Percentiles rank a stretch among this genome's conserved stretches.
These are phyloP conservation scores for Panicum virgatum DNA, from an alignment of 202 grass and related monocot species.

Conservation along the genomic window DNA sequence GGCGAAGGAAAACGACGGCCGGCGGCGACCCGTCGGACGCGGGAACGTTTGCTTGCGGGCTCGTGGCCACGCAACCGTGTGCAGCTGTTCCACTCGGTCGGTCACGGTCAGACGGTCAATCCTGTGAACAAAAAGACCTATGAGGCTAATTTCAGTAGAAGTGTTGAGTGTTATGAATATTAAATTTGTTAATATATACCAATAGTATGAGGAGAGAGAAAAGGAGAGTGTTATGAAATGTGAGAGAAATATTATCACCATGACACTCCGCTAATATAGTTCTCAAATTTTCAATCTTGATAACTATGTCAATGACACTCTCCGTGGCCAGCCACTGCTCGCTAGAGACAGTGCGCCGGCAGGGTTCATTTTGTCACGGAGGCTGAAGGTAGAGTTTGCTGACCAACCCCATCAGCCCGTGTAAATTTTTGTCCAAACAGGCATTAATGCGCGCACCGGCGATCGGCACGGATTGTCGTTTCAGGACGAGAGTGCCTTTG, in stretches of 20 bases:
- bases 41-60: neutral
- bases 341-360: neutral
- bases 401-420: neutral
- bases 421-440: neutral
- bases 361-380: neutral
- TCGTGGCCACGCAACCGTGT: constrained; percentile 6
- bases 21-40: neutral
- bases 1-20: neutral
- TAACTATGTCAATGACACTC: no score
- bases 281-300: no score
- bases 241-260: no score
- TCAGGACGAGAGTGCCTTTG: neutral
- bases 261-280: no score
- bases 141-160: no score
- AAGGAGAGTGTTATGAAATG: no score
- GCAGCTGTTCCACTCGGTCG: neutral
- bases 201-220: no score
- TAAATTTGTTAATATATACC: no score
- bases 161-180: no score
- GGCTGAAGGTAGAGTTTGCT: neutral
- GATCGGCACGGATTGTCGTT: neutral
- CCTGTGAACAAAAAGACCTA: neutral
- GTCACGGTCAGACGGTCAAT: neutral
- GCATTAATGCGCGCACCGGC: neutral
- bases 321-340: no score